Conservation (phyloP, 139 green algal genomes). For the Marvania coccoides region DNA sequence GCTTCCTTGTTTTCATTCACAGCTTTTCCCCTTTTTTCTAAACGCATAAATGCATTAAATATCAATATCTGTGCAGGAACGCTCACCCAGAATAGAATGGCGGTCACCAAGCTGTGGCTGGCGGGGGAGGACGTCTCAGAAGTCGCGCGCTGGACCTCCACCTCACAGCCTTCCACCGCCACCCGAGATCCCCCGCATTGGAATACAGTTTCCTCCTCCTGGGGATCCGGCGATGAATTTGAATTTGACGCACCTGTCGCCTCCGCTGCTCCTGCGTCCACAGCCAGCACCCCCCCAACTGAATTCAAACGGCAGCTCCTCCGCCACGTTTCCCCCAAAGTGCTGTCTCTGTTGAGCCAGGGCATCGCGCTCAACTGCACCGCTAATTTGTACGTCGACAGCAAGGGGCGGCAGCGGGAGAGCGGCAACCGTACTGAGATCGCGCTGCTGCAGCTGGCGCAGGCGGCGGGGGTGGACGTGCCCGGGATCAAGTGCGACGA, state of each 20-base stretch:
- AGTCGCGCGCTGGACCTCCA: neutral
- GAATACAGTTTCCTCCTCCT: no score
- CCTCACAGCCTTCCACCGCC: no score
- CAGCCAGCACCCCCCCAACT: no score
- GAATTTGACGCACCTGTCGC: no score
- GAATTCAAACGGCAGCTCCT: no score
- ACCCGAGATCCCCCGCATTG: no score
- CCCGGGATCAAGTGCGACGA: neutral
- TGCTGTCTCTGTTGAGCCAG: constrained; percentile 15
- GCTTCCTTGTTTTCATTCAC: no score
- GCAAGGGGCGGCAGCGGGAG: constrained; percentile 4
- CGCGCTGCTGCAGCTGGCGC: constrained; percentile 64
- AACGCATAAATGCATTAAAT: no score
- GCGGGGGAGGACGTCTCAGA: constrained; percentile 20
- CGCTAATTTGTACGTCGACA: constrained; percentile 26
- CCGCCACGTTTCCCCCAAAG: neutral
- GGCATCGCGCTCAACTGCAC: constrained; percentile 59
- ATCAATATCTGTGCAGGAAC: constrained; percentile 47
- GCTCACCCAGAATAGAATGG: constrained; percentile 78
- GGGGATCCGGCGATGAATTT: no score
- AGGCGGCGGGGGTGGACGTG: constrained; percentile 21
- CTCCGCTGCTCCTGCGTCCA: no score
- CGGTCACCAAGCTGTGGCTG: constrained; percentile 51
- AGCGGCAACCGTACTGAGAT: constrained; percentile 76
- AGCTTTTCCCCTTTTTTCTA: no score